phyloP scores from a whole-genome alignment of 148 eudicot species.

The Salicornia ramosissima region DNA sequence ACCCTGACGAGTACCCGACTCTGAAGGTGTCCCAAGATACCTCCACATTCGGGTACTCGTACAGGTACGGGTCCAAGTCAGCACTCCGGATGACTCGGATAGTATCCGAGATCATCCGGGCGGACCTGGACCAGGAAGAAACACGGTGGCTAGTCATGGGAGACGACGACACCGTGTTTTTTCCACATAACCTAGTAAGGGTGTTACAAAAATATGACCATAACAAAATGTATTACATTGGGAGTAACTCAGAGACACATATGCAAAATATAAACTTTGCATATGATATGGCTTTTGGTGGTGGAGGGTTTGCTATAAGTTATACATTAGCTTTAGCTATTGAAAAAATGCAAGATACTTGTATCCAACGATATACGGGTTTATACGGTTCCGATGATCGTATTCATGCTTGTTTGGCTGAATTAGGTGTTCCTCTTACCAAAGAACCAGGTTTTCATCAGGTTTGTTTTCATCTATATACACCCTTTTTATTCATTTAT shows the following conservation, averaged over 20 bases:
- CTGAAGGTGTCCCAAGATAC: constrained; percentile 35
- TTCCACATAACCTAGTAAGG: constrained; percentile 47
- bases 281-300: constrained; percentile 60
- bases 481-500: background rate
- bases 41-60: constrained; percentile 29
- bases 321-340: constrained; percentile 49
- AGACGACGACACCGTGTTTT: constrained; percentile 63
- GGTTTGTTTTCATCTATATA: constrained; percentile 31
- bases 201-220: constrained; percentile 57
- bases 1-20: constrained; percentile 26
- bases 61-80: constrained; percentile 27
- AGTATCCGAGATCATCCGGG: constrained; percentile 49
- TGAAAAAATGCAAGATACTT: constrained; percentile 48
- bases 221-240: constrained; percentile 51
- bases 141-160: constrained; percentile 62
- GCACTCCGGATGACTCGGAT: constrained; percentile 55
- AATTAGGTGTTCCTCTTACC: constrained; percentile 64
- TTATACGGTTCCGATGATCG: constrained; percentile 65
- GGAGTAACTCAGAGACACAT: constrained; percentile 53
- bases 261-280: constrained; percentile 42
- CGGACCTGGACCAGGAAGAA: constrained; percentile 23
- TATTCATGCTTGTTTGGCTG: constrained; percentile 60
- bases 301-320: constrained; percentile 69
- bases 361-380: constrained; percentile 36
- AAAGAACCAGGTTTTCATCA: constrained; percentile 63